Percentiles rank a stretch among this genome's conserved stretches.
These are phyloP conservation scores for Mortierella sp. DNA, from an alignment of 371 early-diverging fungal species.

Conservation along the genomic window DNA sequence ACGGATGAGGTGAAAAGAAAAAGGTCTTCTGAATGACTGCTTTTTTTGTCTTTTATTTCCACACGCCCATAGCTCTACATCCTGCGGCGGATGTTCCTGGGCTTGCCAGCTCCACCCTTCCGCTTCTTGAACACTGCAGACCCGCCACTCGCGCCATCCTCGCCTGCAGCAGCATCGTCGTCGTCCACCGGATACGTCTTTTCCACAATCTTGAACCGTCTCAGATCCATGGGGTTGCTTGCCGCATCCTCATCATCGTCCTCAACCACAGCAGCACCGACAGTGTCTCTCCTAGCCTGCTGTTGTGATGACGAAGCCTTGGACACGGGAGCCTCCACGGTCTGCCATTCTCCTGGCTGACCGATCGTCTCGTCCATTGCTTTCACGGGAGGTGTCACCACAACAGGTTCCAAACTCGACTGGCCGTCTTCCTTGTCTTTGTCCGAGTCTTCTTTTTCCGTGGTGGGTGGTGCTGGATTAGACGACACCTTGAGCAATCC, in stretches of 20 bases:
- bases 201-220: constrained; percentile 67
- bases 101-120: constrained; percentile 57
- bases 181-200: constrained; percentile 61
- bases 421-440: neutral
- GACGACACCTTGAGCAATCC: neutral
- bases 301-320: neutral
- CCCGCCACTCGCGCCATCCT: constrained; percentile 16
- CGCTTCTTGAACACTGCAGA: constrained; percentile 68
- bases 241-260: constrained; percentile 62
- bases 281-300: constrained; percentile 18
- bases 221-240: constrained; percentile 63
- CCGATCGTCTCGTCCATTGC: constrained; percentile 37
- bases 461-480: neutral
- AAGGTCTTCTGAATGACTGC: neutral
- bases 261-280: constrained; percentile 27
- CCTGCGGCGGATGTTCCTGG: constrained; percentile 56
- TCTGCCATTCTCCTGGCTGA: constrained; percentile 54
- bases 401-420: neutral
- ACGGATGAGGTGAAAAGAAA: neutral
- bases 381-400: neutral
- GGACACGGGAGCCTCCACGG: constrained; percentile 26
- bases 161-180: constrained; percentile 27
- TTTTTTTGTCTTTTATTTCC: neutral
- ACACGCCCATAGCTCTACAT: neutral
- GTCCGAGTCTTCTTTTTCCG: neutral